Evolutionary conservation across 495 filamentous ascomycete species (phyloP), one percentile per base, ranked within the genome.

Genomic region (Penicillium antarcticum): DNA sequence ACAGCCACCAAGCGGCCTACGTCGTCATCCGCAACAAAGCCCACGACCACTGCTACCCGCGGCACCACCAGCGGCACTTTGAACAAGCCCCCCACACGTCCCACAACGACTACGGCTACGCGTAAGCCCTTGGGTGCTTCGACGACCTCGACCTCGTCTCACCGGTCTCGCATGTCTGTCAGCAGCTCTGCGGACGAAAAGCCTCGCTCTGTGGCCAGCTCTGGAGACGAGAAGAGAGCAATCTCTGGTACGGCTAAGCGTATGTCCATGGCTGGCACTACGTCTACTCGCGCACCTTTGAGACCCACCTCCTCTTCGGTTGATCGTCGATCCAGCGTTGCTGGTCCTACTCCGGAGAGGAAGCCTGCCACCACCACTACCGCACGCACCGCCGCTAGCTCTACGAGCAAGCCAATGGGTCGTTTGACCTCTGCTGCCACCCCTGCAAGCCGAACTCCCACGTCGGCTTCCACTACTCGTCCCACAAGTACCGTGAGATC

Each of bases 141-240:
- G 4, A 74, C 71, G 9, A 67, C 61, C 13, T 68, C 74, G 4
- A 74, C 71, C 17, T 63, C 73, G 29, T 69, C 70, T 21, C 74
- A 78, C 35, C 68, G 73, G 12, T 73, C 74, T 29, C 71, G 72
- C 5, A 66, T 68, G 5, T 78, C 74, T 5, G 57, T 76, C 40
- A 74, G 72, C 52, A 76, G 74, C 57, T 76, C 73, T n/a, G 73
- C 73, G 5, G 74, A 78, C 52, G 74, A 78, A 50, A 78, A 74
- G 51, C 54, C 70, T 26, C 65, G 67, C 4, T 75, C 70, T 13
- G 55, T 73, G 45, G 65, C 68, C 12, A 77, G 72, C 52, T 78
- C 74, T 8, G 72, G 73, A 24, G 74, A 78, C 50, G 74, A 78
- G 47, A 74, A 66, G 54, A 67, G 64, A 23, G 71, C 69, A 2